These are phyloP conservation scores for Hyphopichia buzzinii DNA, from an alignment of 1,139 yeast genomes.

Conservation along the genomic window DNA sequence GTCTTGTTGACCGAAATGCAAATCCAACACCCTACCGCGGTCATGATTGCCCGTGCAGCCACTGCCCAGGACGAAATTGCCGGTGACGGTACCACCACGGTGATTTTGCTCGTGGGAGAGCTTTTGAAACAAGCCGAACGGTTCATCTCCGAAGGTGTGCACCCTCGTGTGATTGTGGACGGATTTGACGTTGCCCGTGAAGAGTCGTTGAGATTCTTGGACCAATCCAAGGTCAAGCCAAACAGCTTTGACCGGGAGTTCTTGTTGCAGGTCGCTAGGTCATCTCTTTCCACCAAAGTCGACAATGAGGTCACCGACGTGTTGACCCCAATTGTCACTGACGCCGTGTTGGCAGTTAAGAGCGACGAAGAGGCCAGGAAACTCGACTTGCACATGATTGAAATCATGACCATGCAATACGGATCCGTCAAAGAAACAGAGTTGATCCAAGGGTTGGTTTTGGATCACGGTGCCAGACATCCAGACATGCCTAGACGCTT, in stretches of 20 bases:
- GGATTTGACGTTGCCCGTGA: slow-evolving; percentile 91
- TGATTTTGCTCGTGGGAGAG: slow-evolving; percentile 92
- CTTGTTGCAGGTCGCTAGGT: slow-evolving; percentile 84
- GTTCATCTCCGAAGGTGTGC: slow-evolving; percentile 89
- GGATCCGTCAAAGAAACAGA: slow-evolving; percentile 81
- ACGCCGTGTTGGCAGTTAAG: slow-evolving; percentile 83
- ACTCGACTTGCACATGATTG: slow-evolving; percentile 94
- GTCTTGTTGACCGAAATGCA: slow-evolving; percentile 95
- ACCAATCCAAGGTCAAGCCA: slow-evolving; percentile 52
- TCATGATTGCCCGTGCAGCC: slow-evolving; percentile 98
- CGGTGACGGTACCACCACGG: slow-evolving; percentile 99
- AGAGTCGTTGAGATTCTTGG: slow-evolving; percentile 67
- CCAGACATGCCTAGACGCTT: slow-evolving; percentile 97
- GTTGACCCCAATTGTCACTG: slow-evolving; percentile 91
- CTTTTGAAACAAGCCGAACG: slow-evolving; percentile 92
- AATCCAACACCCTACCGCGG: slow-evolving; percentile 99
- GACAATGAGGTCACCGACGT: slow-evolving; percentile 71
- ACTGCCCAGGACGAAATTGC: slow-evolving; percentile 98
- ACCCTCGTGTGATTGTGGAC: slow-evolving; percentile 90
- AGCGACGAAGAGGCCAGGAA: slow-evolving; percentile 46
- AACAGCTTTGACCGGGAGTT: slow-evolving; percentile 74
- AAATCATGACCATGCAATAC: slow-evolving; percentile 97
- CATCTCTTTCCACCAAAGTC: slow-evolving; percentile 87
- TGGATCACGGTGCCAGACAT: slow-evolving; percentile 98
- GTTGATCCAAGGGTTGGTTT: slow-evolving; percentile 82